phyloP scores from a whole-genome alignment of 2,329 filamentous ascomycete genomes.

The Aureobasidium melanogenum region DNA sequence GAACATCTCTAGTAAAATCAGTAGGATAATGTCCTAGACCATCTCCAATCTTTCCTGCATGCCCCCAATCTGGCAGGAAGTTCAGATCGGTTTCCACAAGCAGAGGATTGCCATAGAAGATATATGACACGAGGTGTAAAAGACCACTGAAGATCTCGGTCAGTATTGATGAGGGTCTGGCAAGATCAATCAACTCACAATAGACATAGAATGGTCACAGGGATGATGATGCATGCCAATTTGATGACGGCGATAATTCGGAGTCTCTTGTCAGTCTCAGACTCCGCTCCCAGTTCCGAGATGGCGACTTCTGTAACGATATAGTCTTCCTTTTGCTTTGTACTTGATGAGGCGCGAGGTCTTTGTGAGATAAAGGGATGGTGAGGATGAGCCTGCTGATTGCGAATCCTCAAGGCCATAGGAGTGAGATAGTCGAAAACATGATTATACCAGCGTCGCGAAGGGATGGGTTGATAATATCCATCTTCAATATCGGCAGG shows the following conservation, averaged over 20 bases:
- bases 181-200: slow-evolving; percentile 3
- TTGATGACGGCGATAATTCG: not conserved
- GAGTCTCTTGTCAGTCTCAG: not conserved
- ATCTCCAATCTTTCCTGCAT: slow-evolving; percentile 27
- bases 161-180: not conserved
- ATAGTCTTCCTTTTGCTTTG: not conserved
- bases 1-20: slow-evolving; percentile 31
- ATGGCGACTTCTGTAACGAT: not conserved
- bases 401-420: not conserved
- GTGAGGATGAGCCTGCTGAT: not conserved
- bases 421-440: not conserved
- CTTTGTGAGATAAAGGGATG: not conserved
- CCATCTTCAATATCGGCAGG: not conserved
- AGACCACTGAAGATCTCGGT: slow-evolving; percentile 26
- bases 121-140: slow-evolving; percentile 32
- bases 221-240: not conserved
- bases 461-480: not conserved
- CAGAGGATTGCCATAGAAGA: slow-evolving; percentile 28
- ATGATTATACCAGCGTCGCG: not conserved
- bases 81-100: slow-evolving; percentile 22
- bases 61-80: slow-evolving; percentile 34
- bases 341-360: not conserved
- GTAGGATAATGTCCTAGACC: slow-evolving; percentile 31
- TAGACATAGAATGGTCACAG: slow-evolving; percentile 10
- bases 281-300: not conserved